Conservation (phyloP, 129 eudicot genomes). For the Heracleum sosnowskyi region DNA sequence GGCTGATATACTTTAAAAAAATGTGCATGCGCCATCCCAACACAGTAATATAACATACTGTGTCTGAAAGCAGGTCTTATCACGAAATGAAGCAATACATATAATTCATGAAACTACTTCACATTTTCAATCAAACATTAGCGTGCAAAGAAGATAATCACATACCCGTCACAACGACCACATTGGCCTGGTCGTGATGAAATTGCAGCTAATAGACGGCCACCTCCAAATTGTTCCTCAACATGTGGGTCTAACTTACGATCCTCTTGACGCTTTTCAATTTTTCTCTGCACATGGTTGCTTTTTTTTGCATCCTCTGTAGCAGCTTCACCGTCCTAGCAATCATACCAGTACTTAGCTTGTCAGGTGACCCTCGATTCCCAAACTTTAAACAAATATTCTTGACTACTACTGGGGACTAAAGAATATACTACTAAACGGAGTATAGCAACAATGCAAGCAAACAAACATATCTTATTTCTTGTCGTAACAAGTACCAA, state of each 20-base stretch:
- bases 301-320: constrained; percentile 71
- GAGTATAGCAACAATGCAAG: neutral
- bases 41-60: too few species aligned
- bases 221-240: constrained; percentile 76
- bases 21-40: too few species aligned
- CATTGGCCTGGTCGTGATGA: constrained; percentile 93
- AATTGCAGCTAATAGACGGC: constrained; percentile 75
- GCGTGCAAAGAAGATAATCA: neutral
- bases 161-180: constrained; percentile 90
- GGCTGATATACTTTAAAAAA: neutral
- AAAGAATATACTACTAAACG: neutral
- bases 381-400: neutral
- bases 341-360: neutral
- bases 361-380: neutral
- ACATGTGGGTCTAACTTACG: constrained; percentile 64
- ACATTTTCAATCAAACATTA: neutral
- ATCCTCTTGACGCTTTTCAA: constrained; percentile 62
- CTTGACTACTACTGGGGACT: neutral
- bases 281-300: constrained; percentile 62
- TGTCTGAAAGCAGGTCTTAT: too few species aligned
- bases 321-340: constrained; percentile 51
- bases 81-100: too few species aligned
- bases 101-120: neutral
- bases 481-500: neutral
- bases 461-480: neutral